Evolutionary conservation across 495 filamentous ascomycete species (phyloP), one percentile per base, ranked within the genome.

Genomic region (Penicillium subrubescens): DNA sequence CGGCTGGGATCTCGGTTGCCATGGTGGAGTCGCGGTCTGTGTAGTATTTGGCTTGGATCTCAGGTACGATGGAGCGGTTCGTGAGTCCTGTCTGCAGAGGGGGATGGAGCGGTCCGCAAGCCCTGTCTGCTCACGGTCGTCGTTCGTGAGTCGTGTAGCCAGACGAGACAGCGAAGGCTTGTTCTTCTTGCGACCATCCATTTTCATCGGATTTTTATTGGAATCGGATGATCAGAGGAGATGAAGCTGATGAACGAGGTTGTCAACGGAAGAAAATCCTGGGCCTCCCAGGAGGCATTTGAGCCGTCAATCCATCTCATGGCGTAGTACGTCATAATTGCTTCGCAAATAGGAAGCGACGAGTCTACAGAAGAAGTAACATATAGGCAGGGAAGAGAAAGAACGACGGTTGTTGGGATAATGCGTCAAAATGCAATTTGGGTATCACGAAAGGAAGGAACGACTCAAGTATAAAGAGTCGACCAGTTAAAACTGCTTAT

Each of bases 111-210:
- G 25, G 25, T 27, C 4, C 25, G 25, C 2, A 4, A 27, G 25
- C 4, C 25, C 25, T 27, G 25, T 27, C 25, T 27, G 25, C 25
- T 27, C 25, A 27, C 25, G 25, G 25, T 27, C 25, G 25, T 27
- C 25, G 25, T 27, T 27, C 25, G 25, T 27, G 14, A 67, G 19
- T 15, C 63, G 65, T 4, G 71, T 73, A 0, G 29, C 21, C 52
- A 73, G 54, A 23, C 66, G 71, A 15, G 71, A 68, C 14, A 71
- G 59, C 2, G 61, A 59, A 11, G 64, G 61, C 34, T 61, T 64
- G 19, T 54, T 66, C 8, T 62, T 37, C 37, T 64, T 71, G 5
- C 54, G 60, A 17, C n/a, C 15, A 46, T 69, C 62, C 68, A 71
- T 73, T 10, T 14, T 57, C 25, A 4, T 27, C 25, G 59, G 5